Conservation (phyloP, 345 rosid species). For the Theobroma cacao region DNA sequence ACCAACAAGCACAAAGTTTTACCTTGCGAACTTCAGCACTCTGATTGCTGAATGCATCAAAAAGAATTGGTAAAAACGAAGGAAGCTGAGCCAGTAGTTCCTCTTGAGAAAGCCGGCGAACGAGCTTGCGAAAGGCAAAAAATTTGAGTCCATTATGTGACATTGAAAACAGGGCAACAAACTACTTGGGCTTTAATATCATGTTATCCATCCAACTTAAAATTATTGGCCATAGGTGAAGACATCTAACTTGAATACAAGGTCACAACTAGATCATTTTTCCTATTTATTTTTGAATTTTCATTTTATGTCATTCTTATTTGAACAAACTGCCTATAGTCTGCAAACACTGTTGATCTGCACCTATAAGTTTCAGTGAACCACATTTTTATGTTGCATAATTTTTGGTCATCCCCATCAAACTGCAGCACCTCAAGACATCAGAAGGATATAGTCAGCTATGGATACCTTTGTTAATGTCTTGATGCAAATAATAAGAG, state of each 20-base stretch:
- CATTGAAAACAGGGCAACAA: not conserved
- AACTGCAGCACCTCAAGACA: not conserved
- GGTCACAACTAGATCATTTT: not conserved
- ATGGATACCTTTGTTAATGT: constrained; percentile 52
- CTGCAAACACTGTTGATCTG: not conserved
- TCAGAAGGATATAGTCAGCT: not conserved
- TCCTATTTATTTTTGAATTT: not conserved
- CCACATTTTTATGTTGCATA: not conserved
- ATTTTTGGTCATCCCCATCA: not conserved
- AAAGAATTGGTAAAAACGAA: constrained; percentile 56
- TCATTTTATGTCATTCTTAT: not conserved
- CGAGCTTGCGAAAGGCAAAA: constrained; percentile 39
- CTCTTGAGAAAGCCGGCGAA: constrained; percentile 50
- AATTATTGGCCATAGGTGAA: not conserved
- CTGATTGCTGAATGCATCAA: constrained; percentile 62
- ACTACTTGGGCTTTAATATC: not conserved
- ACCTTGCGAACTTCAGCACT: constrained; percentile 69
- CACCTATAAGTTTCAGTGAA: not conserved
- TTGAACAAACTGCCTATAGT: not conserved
- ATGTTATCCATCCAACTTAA: not conserved
- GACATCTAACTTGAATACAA: not conserved
- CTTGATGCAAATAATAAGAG: constrained; percentile 50
- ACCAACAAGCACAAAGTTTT: not conserved
- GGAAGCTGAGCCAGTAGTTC: constrained; percentile 57
- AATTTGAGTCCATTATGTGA: not conserved